Base-by-base conservation (phyloP, 2,329 filamentous ascomycete species). In the Aspergillus texensis region DNA sequence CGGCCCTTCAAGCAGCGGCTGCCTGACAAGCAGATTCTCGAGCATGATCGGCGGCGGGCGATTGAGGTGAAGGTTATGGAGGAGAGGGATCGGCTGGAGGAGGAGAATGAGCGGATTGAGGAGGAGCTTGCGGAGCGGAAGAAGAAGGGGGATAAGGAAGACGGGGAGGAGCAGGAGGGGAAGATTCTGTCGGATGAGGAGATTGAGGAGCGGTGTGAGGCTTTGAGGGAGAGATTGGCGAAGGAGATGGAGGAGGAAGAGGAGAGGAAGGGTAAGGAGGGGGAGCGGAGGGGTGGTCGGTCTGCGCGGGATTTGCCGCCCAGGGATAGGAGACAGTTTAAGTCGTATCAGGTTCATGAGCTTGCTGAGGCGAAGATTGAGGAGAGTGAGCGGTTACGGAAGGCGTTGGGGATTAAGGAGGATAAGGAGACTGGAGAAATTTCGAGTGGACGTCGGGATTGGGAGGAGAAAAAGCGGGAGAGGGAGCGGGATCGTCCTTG, bases 41-140 rank as follows among this genome's bases (percentile, higher is more conserved):
- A 97, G 74, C 96, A 99, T 78, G 94, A 98, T 72, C 89, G 93
- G 62, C 92, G 94, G 80, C 88, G 95, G 48, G 91, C 93, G 71
- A 88, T 99, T 36, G 95, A 99, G 77, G 91, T 98, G 60, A 93
- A 95, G 75, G 93, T 98, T 0, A 91, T 98, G 71, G 94, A 97
- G 75, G 81, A 98, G 69, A 84, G 93, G 62, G 95, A 98, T 76
- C 85, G 89, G 74, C 85, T 99, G n/a, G 95, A 99, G 77, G 94
- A 98, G 61, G 91, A 94, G 79, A 81, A 79, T 61, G 79, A 82
- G 67, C 64, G 67, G 26, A 89, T 93, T 36, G 74, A 76, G 28
- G 94, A 98, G 76, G 93, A 97, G 62, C 89, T 93, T 78, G 74
- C 69, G 41, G 70, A 78, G 63, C 62, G 64, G 30, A 89, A 93